Base-by-base conservation (phyloP, 1,139 yeast species). In the Wickerhamomyces sp. region DNA sequence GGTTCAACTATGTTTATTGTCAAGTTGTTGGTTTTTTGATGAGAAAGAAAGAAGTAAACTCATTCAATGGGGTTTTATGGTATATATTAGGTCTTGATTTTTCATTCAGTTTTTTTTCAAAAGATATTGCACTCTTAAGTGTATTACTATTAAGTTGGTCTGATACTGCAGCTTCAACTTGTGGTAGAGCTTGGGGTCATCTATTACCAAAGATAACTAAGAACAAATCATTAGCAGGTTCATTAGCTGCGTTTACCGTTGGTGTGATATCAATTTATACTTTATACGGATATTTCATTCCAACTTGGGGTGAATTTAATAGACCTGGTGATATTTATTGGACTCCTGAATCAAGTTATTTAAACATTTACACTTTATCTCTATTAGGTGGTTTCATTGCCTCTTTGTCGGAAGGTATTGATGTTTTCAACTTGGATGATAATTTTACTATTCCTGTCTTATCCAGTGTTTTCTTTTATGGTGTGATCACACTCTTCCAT, bases 91-190 rank as follows among this genome's bases (percentile, higher is more conserved):
- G 99, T 2, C 70, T 89, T 44, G 69, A 81, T 31, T 67, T 87
- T 50, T 89, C 91, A 6, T 86, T 89, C 58, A 56, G 73, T 2
- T 63, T 79, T 15, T 83, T 81, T 57, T 84, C 95, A 14, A 89
- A 89, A 67, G 99, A 93, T 61, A 81, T 93, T 43, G 73, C 84
- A 1, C 71, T 91, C 27, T 73, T 90, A 71, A 75, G 95, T 29
- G 80, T 89, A 9, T 71, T 90, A 54, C 70, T 93, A 46, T 75
- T 93, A 53, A 86, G 96, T 61, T 93, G 98, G 98, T 91, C 96
- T 10, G 99, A 93, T 62, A 90, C 98, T 10, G 94, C 98, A 7
- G 99, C 99, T 3, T 88, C 97, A 4, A 88, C 97, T 1, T 66
- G 91, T 59, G 99, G 98, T 26, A 76, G 98, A 54, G 76, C 76